Percentiles rank a stretch among this genome's conserved stretches.
Conservation (phyloP, 768 basidiomycete species). For the Termitomyces sp. region DNA sequence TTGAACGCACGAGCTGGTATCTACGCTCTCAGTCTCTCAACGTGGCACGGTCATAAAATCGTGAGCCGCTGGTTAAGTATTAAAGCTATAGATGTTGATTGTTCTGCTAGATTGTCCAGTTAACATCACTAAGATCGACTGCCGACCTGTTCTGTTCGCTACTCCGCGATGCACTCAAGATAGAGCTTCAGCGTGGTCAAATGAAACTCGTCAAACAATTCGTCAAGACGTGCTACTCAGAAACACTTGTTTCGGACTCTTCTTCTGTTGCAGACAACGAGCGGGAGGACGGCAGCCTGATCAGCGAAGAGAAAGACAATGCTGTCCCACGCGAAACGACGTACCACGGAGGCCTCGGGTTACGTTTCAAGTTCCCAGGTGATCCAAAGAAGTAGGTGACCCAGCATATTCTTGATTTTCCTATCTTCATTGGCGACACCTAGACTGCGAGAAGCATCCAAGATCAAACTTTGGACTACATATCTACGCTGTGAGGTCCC, state of each 20-base stretch:
- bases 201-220: conserved; percentile 94
- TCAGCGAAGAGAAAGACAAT: conserved; percentile 47
- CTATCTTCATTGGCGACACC: conserved; percentile 1
- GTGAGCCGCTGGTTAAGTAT: conserved; percentile 39
- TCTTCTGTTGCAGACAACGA: conserved; percentile 59
- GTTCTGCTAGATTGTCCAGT: conserved; percentile 70
- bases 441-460: conserved; percentile 85
- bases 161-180: conserved; percentile 84
- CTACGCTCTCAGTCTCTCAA: conserved; percentile 90
- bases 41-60: conserved; percentile 93
- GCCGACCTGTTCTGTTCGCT: conserved; percentile 91
- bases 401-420: not conserved
- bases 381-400: conserved; percentile 79
- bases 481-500: conserved; percentile 67
- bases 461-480: conserved; percentile 92
- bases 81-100: not conserved
- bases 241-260: conserved; percentile 65
- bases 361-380: conserved; percentile 86
- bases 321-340: conserved; percentile 40
- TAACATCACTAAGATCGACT: conserved; percentile 89
- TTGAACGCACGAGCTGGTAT: conserved; percentile 92
- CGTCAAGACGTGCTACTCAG: conserved; percentile 91
- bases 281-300: conserved; percentile 63
- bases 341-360: conserved; percentile 75
- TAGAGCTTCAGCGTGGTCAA: conserved; percentile 81